Base-by-base conservation (phyloP, 228 moss, liverwort and hornwort species). In the Sphagnum magellanicum region DNA sequence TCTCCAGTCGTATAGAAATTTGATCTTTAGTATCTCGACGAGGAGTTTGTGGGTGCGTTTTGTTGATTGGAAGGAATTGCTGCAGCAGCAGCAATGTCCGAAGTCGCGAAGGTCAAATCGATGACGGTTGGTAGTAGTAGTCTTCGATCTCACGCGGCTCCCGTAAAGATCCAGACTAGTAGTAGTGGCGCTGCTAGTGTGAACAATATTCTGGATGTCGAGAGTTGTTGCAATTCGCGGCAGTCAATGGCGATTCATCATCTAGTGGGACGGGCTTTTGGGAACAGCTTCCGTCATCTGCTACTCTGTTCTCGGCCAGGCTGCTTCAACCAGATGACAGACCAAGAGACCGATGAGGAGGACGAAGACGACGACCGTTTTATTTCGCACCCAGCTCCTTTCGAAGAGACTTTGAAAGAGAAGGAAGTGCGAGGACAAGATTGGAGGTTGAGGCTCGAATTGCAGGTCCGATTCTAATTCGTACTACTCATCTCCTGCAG, bases 291-390 rank as follows among this genome's bases (percentile, higher is more conserved):
- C 52, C 88, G 90, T 13, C 86, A 90, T 60, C 64, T 91, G 11
- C 51, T 79, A 52, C 81, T 88, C 13, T 90, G 94, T 65, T 83
- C 91, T 4, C 77, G 91, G 62, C 94, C 88, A 0, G 32, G 32
- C 3, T 82, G 88, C 78, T 86, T 84, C 7, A 76, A 81, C 53
- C 72, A 75, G 59, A 66, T 73, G 8, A 81, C 70, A 3, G 82
- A 88, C 67, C 17, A 0, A 17, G 17, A 17, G 17, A 71, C 78
- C 46, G 77, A 88, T 61, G 76, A 74, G 49, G 83, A 74, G n/a
- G 87, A 76, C 46, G 61, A 71, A 68, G 70, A 71, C 6, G 69
- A 57, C 59, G 49, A 63, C 48, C 58, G 52, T 16, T 8, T 8
- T 5, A 5, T 52, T 49, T 46, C 49, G 14, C 32, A 32, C 32